phyloP scores from a whole-genome alignment of 2,329 filamentous ascomycete species.

The Grosmannia huntii region DNA sequence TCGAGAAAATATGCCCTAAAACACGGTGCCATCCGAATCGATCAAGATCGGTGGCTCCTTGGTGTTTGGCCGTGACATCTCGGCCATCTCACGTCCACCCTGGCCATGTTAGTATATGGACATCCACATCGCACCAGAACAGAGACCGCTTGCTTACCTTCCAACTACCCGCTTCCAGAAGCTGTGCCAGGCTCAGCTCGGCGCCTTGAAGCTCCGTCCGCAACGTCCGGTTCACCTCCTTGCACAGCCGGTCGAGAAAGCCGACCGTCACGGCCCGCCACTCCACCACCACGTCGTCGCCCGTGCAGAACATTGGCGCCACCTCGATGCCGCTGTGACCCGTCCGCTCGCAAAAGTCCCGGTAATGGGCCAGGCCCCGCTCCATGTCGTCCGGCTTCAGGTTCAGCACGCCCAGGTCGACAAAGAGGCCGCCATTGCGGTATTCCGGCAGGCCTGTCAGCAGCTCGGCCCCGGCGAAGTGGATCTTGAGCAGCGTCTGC shows the following conservation, averaged over 20 bases:
- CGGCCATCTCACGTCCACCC: conserved; percentile 91
- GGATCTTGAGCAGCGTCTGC: conserved; percentile 34
- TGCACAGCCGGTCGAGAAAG: conserved; percentile 40
- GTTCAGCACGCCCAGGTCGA: conserved; percentile 66
- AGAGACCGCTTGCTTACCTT: conserved; percentile 50
- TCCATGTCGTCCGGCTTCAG: conserved; percentile 33
- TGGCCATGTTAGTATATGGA: conserved; percentile 14
- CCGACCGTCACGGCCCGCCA: conserved; percentile 53
- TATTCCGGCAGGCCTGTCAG: conserved; percentile 86
- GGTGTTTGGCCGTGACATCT: conserved; percentile 89
- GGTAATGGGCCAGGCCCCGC: conserved; percentile 31
- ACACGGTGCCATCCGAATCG: conserved; percentile 90
- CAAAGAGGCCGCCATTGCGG: conserved; percentile 77
- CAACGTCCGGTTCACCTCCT: conserved; percentile 48
- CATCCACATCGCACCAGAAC: background rate
- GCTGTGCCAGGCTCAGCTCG: conserved; percentile 69
- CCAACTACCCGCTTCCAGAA: conserved; percentile 94
- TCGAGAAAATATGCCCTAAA: conserved; percentile 24
- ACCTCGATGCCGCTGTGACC: conserved; percentile 49
- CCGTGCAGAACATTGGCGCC: conserved; percentile 44
- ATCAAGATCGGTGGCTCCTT: conserved; percentile 96
- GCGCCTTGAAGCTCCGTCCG: conserved; percentile 50
- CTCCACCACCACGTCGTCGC: conserved; percentile 50
- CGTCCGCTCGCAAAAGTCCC: conserved; percentile 57
- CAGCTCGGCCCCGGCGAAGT: conserved; percentile 52